Conservation (phyloP, 2,329 filamentous ascomycete species). For the Ceratocystis diversiconidia region DNA sequence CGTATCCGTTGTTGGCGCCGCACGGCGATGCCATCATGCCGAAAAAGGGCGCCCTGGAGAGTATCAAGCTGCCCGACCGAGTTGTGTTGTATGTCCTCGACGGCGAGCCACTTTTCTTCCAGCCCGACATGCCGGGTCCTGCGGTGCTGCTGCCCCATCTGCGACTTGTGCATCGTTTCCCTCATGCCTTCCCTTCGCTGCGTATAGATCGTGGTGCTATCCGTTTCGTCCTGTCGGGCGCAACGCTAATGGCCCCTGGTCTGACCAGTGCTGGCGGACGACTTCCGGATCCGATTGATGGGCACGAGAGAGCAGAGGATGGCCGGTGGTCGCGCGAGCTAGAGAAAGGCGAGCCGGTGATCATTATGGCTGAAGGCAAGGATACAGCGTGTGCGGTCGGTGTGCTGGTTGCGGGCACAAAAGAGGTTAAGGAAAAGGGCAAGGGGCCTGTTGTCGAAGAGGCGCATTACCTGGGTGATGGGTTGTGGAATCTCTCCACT, state of each 20-base stretch:
- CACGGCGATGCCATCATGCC: constrained; percentile 90
- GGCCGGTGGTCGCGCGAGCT: constrained; percentile 52
- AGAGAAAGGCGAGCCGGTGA: constrained; percentile 68
- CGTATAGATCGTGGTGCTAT: constrained; percentile 93
- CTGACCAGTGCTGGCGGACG: constrained; percentile 71
- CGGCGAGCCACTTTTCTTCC: constrained; percentile 72
- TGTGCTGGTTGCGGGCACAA: constrained; percentile 66
- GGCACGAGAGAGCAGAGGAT: constrained; percentile 33
- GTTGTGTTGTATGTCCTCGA: constrained; percentile 78
- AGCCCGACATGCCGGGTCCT: constrained; percentile 49
- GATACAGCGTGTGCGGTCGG: constrained; percentile 81
- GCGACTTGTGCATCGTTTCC: constrained; percentile 77
- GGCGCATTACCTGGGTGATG: constrained; percentile 87
- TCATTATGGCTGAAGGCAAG: constrained; percentile 87
- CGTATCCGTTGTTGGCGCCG: constrained; percentile 72
- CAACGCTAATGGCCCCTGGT: constrained; percentile 90
- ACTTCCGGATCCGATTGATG: constrained; percentile 45
- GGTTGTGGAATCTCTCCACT: constrained; percentile 61
- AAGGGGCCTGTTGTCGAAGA: constrained; percentile 92
- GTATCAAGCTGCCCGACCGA: constrained; percentile 85
- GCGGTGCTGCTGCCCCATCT: constrained; percentile 69
- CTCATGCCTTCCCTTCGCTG: constrained; percentile 65
- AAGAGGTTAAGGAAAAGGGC: constrained; percentile 84
- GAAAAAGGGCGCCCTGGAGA: constrained; percentile 81
- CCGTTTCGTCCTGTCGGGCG: constrained; percentile 85